Percentiles rank a stretch among this genome's conserved stretches.
Conservation (phyloP, 2,329 filamentous ascomycete genomes). For the Ceratocystis ficicola region DNA sequence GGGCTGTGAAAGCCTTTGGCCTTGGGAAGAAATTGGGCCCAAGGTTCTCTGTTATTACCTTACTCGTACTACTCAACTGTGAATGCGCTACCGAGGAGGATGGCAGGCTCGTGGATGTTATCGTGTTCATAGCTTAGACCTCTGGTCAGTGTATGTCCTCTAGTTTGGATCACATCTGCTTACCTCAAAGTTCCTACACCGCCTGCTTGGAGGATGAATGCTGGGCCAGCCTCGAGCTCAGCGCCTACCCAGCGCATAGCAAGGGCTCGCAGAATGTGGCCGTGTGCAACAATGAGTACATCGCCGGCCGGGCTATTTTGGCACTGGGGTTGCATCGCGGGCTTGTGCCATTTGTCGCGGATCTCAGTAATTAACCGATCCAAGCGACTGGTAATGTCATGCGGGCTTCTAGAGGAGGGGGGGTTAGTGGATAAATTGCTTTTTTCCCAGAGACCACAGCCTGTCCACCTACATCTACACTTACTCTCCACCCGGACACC, state of each 20-base stretch:
- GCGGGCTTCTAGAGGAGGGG: constrained; percentile 43
- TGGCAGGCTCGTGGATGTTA: constrained; percentile 64
- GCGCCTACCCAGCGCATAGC: constrained; percentile 76
- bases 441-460: too few relatives aligned
- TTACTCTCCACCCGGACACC: constrained; percentile 73
- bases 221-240: constrained; percentile 59
- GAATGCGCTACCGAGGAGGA: constrained; percentile 65
- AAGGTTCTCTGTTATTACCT: neutral
- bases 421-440: neutral
- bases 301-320: constrained; percentile 27
- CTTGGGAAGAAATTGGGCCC: neutral
- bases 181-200: constrained; percentile 69
- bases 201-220: constrained; percentile 78
- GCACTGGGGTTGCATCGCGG: constrained; percentile 44
- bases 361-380: constrained; percentile 69
- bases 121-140: constrained; percentile 61
- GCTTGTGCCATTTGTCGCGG: constrained; percentile 50
- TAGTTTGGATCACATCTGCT: constrained; percentile 23
- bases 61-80: constrained; percentile 32
- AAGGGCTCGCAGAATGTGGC: constrained; percentile 78
- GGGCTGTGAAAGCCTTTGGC: neutral
- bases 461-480: constrained; percentile 27
- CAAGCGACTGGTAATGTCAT: constrained; percentile 58
- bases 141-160: neutral
- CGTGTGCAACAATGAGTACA: constrained; percentile 64